Conservation (phyloP, 345 rosid species). For the Theobroma cacao region DNA sequence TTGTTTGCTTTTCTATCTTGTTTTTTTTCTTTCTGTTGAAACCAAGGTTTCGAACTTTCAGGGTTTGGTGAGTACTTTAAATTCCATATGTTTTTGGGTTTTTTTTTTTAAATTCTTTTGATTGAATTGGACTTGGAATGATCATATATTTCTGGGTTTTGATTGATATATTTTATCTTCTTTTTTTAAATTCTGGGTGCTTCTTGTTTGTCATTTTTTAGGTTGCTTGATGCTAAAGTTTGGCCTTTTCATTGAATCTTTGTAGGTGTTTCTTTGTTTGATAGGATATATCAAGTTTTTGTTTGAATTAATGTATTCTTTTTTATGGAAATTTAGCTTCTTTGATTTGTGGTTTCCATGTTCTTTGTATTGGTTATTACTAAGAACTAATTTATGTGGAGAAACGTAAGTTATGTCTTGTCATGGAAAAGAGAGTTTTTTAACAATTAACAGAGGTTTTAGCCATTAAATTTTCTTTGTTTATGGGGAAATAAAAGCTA, state of each 20-base stretch:
- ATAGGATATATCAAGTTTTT: background rate
- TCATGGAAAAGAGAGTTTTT: background rate
- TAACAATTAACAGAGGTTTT: background rate
- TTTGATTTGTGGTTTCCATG: background rate
- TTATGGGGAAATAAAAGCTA: background rate
- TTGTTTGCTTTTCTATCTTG: background rate
- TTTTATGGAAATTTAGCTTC: background rate
- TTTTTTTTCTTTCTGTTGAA: background rate
- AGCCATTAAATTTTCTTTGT: background rate
- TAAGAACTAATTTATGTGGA: background rate
- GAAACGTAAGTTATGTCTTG: background rate
- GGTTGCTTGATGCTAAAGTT: background rate
- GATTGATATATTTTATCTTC: background rate
- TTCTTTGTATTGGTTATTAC: background rate
- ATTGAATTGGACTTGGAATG: background rate
- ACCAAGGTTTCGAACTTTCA: constrained; percentile 10
- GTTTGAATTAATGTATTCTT: background rate
- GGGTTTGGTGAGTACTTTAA: constrained; percentile 12
- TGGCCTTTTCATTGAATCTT: background rate
- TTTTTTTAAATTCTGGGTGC: constrained; percentile 8
- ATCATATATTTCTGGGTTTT: constrained; percentile 5
- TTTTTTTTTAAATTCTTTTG: background rate
- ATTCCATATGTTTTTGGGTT: background rate
- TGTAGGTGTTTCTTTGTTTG: background rate
- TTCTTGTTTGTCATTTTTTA: background rate